Percentiles rank a stretch among this genome's conserved stretches.
Conservation (phyloP, 2,329 filamentous ascomycete genomes). For the Trichophyton equinum region DNA sequence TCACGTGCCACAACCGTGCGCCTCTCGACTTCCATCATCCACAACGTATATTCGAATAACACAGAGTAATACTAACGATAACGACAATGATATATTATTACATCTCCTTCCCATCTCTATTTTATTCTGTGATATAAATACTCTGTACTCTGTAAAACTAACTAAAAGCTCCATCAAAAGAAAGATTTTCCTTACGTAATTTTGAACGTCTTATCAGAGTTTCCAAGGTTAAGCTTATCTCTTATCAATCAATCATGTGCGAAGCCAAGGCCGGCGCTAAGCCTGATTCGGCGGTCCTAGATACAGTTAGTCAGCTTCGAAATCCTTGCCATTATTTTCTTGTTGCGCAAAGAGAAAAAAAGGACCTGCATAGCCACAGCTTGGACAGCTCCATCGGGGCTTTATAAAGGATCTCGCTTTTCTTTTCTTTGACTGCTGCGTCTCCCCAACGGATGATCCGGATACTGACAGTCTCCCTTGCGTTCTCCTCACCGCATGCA, state of each 20-base stretch:
- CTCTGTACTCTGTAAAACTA: no score
- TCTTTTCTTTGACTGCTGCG: neutral
- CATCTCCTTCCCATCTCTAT: no score
- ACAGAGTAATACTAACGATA: no score
- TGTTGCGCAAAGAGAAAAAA: neutral
- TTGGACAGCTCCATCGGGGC: neutral
- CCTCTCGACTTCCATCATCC: no score
- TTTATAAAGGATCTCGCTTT: neutral
- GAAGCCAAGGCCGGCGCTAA: neutral
- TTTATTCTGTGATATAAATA: no score
- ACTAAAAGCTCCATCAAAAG: neutral
- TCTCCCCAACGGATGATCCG: neutral
- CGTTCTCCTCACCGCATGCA: neutral
- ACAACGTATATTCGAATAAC: no score
- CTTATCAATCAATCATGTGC: neutral
- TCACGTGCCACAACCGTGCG: no score
- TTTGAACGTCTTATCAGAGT: neutral
- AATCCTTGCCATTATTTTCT: neutral
- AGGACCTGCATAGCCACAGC: neutral
- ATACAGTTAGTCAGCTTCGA: neutral
- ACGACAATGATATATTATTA: no score
- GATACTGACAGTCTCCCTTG: neutral
- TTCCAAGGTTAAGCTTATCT: conserved; percentile 1
- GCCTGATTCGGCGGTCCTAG: neutral
- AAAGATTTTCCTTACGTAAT: neutral